Evolutionary conservation across 768 basidiomycete genomes (phyloP), one percentile per base, ranked within the genome.

Genomic region (Mycena metata): DNA sequence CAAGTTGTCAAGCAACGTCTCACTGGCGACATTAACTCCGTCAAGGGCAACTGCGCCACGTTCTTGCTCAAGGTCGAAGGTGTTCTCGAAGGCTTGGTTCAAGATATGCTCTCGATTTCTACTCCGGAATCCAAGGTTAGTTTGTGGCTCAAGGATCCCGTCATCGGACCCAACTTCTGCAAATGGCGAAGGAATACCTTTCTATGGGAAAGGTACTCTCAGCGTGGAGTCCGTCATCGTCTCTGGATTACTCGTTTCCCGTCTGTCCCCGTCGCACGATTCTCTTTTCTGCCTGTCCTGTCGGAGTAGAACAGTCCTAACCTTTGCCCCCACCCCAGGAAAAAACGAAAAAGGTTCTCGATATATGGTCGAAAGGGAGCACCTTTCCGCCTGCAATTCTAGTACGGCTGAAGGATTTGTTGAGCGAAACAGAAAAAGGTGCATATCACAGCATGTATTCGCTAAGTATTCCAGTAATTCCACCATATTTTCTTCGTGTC

Each of bases 321-420:
- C 84, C 69, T 73, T 65, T 36, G 70, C 70, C 66, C 68, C 72
- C 63, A 46, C 71, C 78, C 76, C 76, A 98, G 96, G 97, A 98
- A 85, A 99, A 99, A 83, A 88, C 94, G 51, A 92, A 92, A 85
- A 99, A 99, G 81, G 90, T 99, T 76, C 89, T 97, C 80, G 98
- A 98, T 82, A 98, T 99, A 76, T 99, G 97, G 97, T 87, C 86
- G 75, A 97, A 96, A 80, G 89, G 90, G 66, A 89, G 85, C 80
- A 97, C 97, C 55, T 99, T 99, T 83, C 91, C 96, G 65, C 77
- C 90, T 75, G 77, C 86, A 73, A 89, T 93, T 77, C 82, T 96
- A 76, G 83, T 89, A 69, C 91, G 90, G 73, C 84, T 98, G 78
- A 83, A 85, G 80, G 87, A 89, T 79, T 82, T 91, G 79, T 79